These are phyloP conservation scores for Crithidia bombi DNA, from an alignment of 208 protist genomes.

Conservation along the genomic window DNA sequence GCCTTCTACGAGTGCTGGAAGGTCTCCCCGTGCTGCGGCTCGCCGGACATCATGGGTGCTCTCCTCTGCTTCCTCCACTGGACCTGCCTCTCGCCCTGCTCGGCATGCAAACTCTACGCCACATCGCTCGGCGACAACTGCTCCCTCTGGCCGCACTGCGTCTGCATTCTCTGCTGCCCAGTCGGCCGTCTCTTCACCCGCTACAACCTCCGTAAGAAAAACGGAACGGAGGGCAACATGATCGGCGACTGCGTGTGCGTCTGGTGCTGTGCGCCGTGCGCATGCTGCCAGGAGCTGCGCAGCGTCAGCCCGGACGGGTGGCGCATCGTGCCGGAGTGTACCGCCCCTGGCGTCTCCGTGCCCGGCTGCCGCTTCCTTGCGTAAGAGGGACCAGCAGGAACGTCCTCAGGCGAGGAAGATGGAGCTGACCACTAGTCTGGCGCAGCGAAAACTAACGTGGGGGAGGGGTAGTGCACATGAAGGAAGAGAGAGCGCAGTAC, in stretches of 20 bases:
- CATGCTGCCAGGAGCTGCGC: conserved; percentile 81
- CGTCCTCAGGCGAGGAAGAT: not conserved
- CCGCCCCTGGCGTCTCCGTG: conserved; percentile 41
- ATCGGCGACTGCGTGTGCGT: conserved; percentile 77
- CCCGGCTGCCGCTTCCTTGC: conserved; percentile 66
- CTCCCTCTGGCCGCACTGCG: conserved; percentile 71
- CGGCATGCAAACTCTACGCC: conserved; percentile 73
- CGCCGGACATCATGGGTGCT: conserved; percentile 46
- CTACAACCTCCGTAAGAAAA: conserved; percentile 86
- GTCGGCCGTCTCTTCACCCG: conserved; percentile 73
- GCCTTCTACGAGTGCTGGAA: conserved; percentile 81
- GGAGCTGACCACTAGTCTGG: not conserved
- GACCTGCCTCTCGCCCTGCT: conserved; percentile 50
- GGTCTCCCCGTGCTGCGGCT: conserved; percentile 69
- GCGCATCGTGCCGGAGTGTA: conserved; percentile 62
- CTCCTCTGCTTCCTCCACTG: conserved; percentile 69
- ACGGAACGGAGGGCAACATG: conserved; percentile 72
- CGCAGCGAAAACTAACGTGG: too few relatives aligned
- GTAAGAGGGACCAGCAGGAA: conserved; percentile 27
- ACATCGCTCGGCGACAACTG: conserved; percentile 68
- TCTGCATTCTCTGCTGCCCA: conserved; percentile 69
- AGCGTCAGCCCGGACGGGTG: conserved; percentile 56
- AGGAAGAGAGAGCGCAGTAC: not conserved
- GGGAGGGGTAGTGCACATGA: too few relatives aligned
- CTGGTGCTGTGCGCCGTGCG: conserved; percentile 67